Evolutionary conservation across 352 stramenopile genomes (phyloP), one percentile per base, ranked within the genome.

Genomic region (Phytophthora brassicae): DNA sequence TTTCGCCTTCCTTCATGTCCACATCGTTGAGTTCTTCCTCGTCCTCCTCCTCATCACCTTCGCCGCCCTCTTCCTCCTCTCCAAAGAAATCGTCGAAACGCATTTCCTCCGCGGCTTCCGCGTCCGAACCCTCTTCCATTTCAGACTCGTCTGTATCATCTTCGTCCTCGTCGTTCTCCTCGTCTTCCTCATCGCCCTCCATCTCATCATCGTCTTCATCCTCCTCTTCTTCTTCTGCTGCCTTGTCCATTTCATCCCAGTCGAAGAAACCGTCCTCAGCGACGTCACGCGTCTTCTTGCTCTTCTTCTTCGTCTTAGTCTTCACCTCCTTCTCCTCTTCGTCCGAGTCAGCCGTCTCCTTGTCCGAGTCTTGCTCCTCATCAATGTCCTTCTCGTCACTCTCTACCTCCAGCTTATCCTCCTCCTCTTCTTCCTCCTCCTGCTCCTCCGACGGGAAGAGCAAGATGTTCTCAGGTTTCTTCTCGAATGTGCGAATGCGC

Each of bases 211-310:
- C 75, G 3, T 75, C 77, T 7, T 74, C 63, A 0, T 66, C 69
- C 12, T 78, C 68, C 29, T 86, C 81, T 41, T 90, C 81, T 29
- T 90, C 85, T 55, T 94, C 85, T 1, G 83, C 85, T 0, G 86
- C 82, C 47, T 84, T 87, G 59, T 94, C 83, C 85, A 94, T 94
- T 63, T 94, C 85, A 24, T 92, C 85, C 85, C 85, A 94, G 52
- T 94, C 80, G 36, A 94, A 94, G 63, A 94, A 94, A 0, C 82
- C 82, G 35, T 92, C 85, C 60, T 92, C 82, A 2, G 76, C 75
- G 14, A 89, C 79, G 66, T 94, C 84, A 26, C 78, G 75, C 46
- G 64, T 46, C 58, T 81, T 87, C 70, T 88, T 90, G 19, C 41
- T 41, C 60, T 81, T 88, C 42, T 77, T 79, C 9, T 69, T 68